These are phyloP conservation scores for Xylaria sp. DNA, from an alignment of 495 filamentous ascomycete species.

Conservation along the genomic window DNA sequence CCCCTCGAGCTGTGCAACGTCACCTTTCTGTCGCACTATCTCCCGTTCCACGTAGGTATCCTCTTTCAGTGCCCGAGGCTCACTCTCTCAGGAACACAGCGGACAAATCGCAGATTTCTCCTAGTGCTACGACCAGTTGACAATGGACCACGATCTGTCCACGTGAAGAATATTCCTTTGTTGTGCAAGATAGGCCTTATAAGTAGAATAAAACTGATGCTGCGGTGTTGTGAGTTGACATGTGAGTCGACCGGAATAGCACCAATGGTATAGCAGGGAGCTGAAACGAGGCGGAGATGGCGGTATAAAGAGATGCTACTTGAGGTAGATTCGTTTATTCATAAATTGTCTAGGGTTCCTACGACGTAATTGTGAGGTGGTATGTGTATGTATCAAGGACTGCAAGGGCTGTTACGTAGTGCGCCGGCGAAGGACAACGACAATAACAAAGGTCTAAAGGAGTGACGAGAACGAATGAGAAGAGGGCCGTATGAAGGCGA, in stretches of 20 bases:
- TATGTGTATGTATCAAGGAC: constrained; percentile 19
- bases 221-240: neutral
- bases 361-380: constrained; percentile 13
- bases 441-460: constrained; percentile 19
- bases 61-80: neutral
- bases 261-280: neutral
- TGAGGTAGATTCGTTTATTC: constrained; percentile 11
- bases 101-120: constrained; percentile 5
- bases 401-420: constrained; percentile 18
- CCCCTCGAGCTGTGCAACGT: constrained; percentile 1
- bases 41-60: constrained; percentile 9
- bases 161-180: constrained; percentile 3
- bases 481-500: neutral
- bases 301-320: constrained; percentile 5
- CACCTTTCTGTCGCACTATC: constrained; percentile 15
- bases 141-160: neutral
- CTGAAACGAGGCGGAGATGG: neutral
- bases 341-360: constrained; percentile 10
- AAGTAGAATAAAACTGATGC: neutral
- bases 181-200: neutral
- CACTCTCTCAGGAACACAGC: constrained; percentile 5
- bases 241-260: constrained; percentile 6
- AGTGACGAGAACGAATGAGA: constrained; percentile 12
- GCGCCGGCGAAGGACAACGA: constrained; percentile 17
- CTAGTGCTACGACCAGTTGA: neutral